Evolutionary conservation across 2,329 filamentous ascomycete species (phyloP).

Genomic region (Xylariaceae sp.): DNA sequence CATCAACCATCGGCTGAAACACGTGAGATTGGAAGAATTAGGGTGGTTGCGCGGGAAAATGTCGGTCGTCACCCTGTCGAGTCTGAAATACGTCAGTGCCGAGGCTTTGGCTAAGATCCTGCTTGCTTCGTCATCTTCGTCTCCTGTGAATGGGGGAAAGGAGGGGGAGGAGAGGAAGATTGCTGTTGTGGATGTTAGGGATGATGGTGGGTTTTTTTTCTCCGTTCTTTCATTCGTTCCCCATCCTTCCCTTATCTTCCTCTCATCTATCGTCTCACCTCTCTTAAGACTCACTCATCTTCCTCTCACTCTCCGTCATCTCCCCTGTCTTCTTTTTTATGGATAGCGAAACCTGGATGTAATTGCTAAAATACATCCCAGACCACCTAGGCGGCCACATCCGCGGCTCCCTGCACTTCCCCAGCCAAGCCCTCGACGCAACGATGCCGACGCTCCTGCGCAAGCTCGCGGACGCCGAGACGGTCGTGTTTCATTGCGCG

Average conservation of each 20-base stretch:
- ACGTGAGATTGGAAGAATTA: too few species aligned
- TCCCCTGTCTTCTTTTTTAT: too few species aligned
- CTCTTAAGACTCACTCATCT: too few species aligned
- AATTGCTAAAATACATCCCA: constrained; percentile 29
- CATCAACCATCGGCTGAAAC: too few species aligned
- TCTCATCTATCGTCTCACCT: too few species aligned
- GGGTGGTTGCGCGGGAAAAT: constrained; percentile 8
- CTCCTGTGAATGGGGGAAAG: constrained; percentile 75
- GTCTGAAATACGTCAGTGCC: constrained; percentile 62
- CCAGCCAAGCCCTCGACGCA: constrained; percentile 66
- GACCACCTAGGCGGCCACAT: constrained; percentile 93
- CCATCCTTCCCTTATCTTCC: too few species aligned
- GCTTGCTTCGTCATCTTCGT: constrained; percentile 36
- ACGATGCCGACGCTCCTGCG: constrained; percentile 78
- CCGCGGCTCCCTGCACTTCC: constrained; percentile 67
- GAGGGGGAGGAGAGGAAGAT: constrained; percentile 46
- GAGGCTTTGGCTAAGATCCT: constrained; percentile 63
- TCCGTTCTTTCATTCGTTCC: background rate
- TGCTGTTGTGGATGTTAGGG: constrained; percentile 16
- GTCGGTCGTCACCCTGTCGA: constrained; percentile 44
- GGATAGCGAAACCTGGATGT: too few species aligned
- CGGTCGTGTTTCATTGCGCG: constrained; percentile 90
- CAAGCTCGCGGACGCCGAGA: constrained; percentile 68
- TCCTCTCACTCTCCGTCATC: background rate
- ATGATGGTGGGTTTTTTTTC: constrained; percentile 8